phyloP scores from a whole-genome alignment of 2,329 filamentous ascomycete genomes.

The Venturia asperata region DNA sequence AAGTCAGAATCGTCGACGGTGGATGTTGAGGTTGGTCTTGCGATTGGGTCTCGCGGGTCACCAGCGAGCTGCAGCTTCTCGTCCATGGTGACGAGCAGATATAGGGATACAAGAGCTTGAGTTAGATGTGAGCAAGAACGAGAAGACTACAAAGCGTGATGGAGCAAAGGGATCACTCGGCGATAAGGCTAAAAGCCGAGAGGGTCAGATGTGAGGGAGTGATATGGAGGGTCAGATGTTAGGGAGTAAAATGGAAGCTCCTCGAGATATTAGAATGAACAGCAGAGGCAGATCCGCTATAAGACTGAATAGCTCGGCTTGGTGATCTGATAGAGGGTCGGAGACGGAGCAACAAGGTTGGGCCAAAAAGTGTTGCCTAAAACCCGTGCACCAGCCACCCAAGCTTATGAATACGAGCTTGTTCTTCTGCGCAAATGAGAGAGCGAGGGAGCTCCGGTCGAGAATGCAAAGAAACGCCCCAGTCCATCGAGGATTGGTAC shows the following conservation, averaged over 20 bases:
- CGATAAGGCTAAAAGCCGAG: neutral
- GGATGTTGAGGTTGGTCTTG: constrained; percentile 11
- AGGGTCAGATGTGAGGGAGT: neutral
- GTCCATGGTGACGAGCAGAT: neutral
- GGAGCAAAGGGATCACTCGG: neutral
- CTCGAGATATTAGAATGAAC: neutral
- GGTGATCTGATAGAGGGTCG: neutral
- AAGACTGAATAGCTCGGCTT: neutral
- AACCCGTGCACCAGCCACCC: neutral
- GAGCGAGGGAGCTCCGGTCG: neutral
- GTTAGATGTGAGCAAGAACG: neutral
- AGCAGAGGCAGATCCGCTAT: neutral
- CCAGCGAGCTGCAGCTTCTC: neutral
- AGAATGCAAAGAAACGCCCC: neutral
- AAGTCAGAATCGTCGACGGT: constrained; percentile 1
- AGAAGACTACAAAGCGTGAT: neutral
- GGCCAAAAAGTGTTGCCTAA: neutral
- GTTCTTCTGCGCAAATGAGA: neutral
- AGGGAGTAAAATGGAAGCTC: neutral
- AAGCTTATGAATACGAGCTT: constrained; percentile 5
- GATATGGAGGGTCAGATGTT: neutral
- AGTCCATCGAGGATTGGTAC: no score
- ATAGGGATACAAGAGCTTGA: neutral
- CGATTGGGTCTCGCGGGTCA: neutral
- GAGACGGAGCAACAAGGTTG: constrained; percentile 5